These are phyloP conservation scores for Phytophthora pseudosyringae DNA, from an alignment of 352 stramenopile species.

Conservation along the genomic window DNA sequence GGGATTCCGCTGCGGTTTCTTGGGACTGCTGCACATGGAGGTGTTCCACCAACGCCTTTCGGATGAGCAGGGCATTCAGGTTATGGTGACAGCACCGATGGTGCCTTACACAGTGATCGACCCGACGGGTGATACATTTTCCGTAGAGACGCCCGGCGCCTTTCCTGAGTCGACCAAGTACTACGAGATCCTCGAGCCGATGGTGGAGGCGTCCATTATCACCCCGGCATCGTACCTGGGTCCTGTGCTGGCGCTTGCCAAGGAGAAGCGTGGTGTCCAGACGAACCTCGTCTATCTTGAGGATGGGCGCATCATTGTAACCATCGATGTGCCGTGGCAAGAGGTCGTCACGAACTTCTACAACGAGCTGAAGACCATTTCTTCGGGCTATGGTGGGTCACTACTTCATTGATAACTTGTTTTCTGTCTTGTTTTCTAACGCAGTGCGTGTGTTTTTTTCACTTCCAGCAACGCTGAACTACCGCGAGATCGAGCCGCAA, in stretches of 20 bases:
- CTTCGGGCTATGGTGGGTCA: slow-evolving; percentile 92
- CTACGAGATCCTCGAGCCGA: slow-evolving; percentile 93
- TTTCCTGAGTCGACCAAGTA: slow-evolving; percentile 90
- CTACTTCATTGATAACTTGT: neutral
- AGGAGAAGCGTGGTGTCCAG: slow-evolving; percentile 89
- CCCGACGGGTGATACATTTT: slow-evolving; percentile 40
- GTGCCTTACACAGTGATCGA: slow-evolving; percentile 96
- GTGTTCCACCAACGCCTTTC: slow-evolving; percentile 98
- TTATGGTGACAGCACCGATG: slow-evolving; percentile 98
- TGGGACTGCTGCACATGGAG: slow-evolving; percentile 98
- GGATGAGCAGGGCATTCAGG: slow-evolving; percentile 98
- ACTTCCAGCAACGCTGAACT: slow-evolving; percentile 91
- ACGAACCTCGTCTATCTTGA: slow-evolving; percentile 96
- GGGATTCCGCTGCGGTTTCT: slow-evolving; percentile 97
- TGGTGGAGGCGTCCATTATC: slow-evolving; percentile 97
- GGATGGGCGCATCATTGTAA: slow-evolving; percentile 94
- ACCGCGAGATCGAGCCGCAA: slow-evolving; percentile 90
- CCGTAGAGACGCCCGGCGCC: slow-evolving; percentile 77
- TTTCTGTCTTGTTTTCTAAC: neutral
- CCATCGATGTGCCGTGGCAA: slow-evolving; percentile 96
- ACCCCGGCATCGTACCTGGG: slow-evolving; percentile 96
- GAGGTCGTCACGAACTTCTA: slow-evolving; percentile 99
- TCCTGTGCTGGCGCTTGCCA: slow-evolving; percentile 94
- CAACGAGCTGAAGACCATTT: slow-evolving; percentile 97
- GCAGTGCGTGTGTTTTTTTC: slow-evolving; percentile 4